Evolutionary conservation across 805 yeast genomes (phyloP).

Genomic region (Hanseniaspora vineae): DNA sequence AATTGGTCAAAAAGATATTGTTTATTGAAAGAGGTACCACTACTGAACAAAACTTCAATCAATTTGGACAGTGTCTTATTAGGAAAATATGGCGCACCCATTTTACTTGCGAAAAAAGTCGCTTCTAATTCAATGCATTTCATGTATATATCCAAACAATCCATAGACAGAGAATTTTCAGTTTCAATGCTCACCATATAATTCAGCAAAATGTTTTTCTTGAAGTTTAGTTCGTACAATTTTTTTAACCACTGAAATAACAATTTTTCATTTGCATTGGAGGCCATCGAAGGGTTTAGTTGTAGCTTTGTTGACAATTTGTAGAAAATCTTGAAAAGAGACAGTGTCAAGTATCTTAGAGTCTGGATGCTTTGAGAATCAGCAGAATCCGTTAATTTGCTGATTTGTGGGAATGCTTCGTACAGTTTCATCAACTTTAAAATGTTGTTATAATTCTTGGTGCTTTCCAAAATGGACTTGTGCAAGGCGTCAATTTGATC

Average conservation of each 20-base stretch:
- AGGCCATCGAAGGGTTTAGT: constrained; percentile 11
- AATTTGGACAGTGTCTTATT: constrained; percentile 34
- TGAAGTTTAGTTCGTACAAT: constrained; percentile 39
- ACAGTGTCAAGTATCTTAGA: constrained; percentile 18
- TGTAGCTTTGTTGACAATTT: constrained; percentile 23
- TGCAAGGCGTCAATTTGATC: constrained; percentile 18
- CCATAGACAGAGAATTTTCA: constrained; percentile 37
- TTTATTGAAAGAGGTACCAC: constrained; percentile 23
- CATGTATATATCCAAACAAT: constrained; percentile 41
- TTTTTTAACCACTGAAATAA: constrained; percentile 54
- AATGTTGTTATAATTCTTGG: constrained; percentile 20
- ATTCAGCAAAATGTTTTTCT: constrained; percentile 27
- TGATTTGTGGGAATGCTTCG: not conserved
- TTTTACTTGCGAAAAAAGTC: constrained; percentile 34
- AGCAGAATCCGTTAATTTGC: constrained; percentile 5
- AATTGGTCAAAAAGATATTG: constrained; percentile 40
- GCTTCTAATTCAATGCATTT: constrained; percentile 47
- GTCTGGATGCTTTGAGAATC: constrained; percentile 12
- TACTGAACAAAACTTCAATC: constrained; percentile 26
- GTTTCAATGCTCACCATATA: constrained; percentile 28
- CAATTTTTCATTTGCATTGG: constrained; percentile 32
- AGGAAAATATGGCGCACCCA: constrained; percentile 51
- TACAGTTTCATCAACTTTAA: constrained; percentile 17
- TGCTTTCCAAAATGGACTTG: constrained; percentile 17
- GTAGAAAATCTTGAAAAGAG: constrained; percentile 21